Conservation (phyloP, 2,329 filamentous ascomycete genomes). For the Penicillium sp. region DNA sequence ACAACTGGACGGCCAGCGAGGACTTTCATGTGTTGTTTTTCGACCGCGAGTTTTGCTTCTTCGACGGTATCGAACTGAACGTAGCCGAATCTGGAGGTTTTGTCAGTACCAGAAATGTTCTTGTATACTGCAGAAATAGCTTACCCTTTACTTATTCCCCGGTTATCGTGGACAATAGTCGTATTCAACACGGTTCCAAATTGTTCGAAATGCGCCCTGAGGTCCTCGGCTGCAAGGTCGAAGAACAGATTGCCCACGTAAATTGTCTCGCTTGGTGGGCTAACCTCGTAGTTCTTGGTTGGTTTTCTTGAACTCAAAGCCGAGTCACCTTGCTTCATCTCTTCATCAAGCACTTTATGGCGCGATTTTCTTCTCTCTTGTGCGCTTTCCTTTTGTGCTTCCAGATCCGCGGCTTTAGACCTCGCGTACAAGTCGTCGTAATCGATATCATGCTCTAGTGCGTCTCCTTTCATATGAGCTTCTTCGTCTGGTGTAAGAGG, state of each 20-base stretch:
- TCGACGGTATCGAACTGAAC: constrained; percentile 58
- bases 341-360: neutral
- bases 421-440: neutral
- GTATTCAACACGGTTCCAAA: constrained; percentile 57
- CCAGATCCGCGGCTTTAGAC: neutral
- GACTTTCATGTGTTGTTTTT: constrained; percentile 59
- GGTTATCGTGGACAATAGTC: constrained; percentile 60
- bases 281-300: neutral
- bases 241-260: constrained; percentile 72
- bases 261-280: constrained; percentile 46
- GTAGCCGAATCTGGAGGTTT: constrained; percentile 61
- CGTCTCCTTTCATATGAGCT: neutral
- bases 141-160: constrained; percentile 70
- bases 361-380: neutral
- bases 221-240: constrained; percentile 62
- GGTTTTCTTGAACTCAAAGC: neutral
- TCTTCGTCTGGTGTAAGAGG: neutral
- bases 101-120: neutral
- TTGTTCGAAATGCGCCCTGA: constrained; percentile 60
- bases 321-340: neutral
- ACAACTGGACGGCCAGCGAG: constrained; percentile 65
- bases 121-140: constrained; percentile 14
- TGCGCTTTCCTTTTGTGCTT: neutral
- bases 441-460: neutral
- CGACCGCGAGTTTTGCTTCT: constrained; percentile 57